phyloP scores from a whole-genome alignment of 2,329 filamentous ascomycete genomes.

The Hymenoscyphus albidus region DNA sequence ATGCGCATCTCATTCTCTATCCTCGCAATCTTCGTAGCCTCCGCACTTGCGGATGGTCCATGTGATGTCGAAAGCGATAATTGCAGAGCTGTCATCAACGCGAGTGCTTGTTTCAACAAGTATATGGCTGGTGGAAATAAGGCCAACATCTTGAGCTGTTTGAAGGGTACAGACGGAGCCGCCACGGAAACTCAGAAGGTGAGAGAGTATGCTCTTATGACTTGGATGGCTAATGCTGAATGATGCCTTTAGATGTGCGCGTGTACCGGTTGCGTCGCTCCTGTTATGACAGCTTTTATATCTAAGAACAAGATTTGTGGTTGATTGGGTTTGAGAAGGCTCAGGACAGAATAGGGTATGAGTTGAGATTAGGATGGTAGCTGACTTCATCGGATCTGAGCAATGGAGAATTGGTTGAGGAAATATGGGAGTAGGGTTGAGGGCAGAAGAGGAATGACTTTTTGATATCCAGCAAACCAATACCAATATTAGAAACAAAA shows the following conservation, averaged over 20 bases:
- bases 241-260: constrained; percentile 11
- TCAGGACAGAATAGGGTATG: background rate
- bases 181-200: constrained; percentile 20
- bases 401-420: background rate
- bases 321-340: background rate
- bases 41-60: constrained; percentile 8
- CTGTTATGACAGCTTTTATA: constrained; percentile 13
- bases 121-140: constrained; percentile 15
- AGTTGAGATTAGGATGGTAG: background rate
- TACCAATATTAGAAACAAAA: too few species aligned
- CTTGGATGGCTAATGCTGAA: background rate
- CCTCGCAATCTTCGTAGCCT: constrained; percentile 7
- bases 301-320: constrained; percentile 15
- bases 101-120: constrained; percentile 22
- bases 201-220: background rate
- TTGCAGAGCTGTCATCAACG: constrained; percentile 23
- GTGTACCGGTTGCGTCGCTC: constrained; percentile 14
- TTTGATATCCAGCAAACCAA: background rate
- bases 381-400: background rate
- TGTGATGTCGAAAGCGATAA: constrained; percentile 18
- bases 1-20: constrained; percentile 12
- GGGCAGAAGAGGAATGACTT: background rate
- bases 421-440: background rate
- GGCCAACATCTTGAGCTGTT: constrained; percentile 17
- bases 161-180: constrained; percentile 19